A percentile compares a stretch with the other conserved stretches of the same genome.
phyloP scores from a whole-genome alignment of 305 asterid genomes.

The Fraxinus nigra region DNA sequence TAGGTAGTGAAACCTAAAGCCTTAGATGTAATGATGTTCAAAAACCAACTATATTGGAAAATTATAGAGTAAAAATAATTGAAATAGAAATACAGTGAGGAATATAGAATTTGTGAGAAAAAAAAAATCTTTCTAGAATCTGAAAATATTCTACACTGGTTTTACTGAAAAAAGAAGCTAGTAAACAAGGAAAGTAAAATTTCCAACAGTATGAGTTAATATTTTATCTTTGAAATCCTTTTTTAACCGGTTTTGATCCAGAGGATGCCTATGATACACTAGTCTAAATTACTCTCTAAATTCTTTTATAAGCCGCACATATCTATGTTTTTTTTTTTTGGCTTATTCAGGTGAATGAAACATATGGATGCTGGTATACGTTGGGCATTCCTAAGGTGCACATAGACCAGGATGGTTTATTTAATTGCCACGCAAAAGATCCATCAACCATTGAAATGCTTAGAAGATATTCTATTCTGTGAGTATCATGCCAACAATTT shows the following conservation, averaged over 20 bases:
- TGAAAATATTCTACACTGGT: neutral
- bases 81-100: neutral
- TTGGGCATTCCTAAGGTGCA: conserved; percentile 74
- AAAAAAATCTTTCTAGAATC: neutral
- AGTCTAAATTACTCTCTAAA: conserved; percentile 12
- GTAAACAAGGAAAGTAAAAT: neutral
- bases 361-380: conserved; percentile 89
- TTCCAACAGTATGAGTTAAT: neutral
- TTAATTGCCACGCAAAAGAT: conserved; percentile 73
- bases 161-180: neutral
- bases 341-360: conserved; percentile 74
- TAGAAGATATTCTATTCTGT: conserved; percentile 71
- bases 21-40: conserved; percentile 8
- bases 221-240: conserved; percentile 10
- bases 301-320: conserved; percentile 1
- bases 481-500: conserved; percentile 35
- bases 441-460: conserved; percentile 86
- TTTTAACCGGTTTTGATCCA: conserved; percentile 1
- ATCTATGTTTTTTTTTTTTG: neutral
- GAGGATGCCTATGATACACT: conserved; percentile 14
- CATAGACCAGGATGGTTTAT: conserved; percentile 64
- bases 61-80: neutral
- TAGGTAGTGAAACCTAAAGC: conserved; percentile 28
- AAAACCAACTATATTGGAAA: neutral
- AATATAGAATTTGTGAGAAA: neutral